These are phyloP conservation scores for Phytophthora ramorum DNA, from an alignment of 352 stramenopile species.

Conservation along the genomic window DNA sequence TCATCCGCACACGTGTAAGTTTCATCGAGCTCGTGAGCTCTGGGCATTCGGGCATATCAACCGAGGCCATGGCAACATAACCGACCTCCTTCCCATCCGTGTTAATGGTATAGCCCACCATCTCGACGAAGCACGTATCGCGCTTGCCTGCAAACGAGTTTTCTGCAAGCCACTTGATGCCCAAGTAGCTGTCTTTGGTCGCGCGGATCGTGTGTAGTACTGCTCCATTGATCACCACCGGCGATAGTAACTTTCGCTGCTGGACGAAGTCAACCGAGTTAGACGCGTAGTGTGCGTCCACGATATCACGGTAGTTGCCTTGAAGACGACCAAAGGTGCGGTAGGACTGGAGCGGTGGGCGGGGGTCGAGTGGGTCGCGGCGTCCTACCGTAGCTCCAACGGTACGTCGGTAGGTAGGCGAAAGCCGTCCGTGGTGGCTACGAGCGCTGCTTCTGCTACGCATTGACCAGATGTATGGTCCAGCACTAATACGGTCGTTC, in stretches of 20 bases:
- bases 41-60: slow-evolving; percentile 56
- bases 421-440: slow-evolving; percentile 10
- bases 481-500: slow-evolving; percentile 22
- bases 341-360: slow-evolving; percentile 42
- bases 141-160: slow-evolving; percentile 40
- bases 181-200: slow-evolving; percentile 50
- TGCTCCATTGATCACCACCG: slow-evolving; percentile 45
- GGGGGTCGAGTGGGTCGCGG: slow-evolving; percentile 18
- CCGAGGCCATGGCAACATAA: slow-evolving; percentile 46
- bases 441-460: slow-evolving; percentile 20
- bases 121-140: slow-evolving; percentile 59
- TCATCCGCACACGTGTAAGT: slow-evolving; percentile 48
- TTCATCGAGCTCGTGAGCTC: slow-evolving; percentile 38
- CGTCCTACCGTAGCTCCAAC: slow-evolving; percentile 9
- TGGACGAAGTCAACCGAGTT: slow-evolving; percentile 49
- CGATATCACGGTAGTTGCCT: slow-evolving; percentile 58
- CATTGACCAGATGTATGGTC: slow-evolving; percentile 8
- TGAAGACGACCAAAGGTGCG: slow-evolving; percentile 58
- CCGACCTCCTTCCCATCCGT: slow-evolving; percentile 44
- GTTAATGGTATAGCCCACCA: slow-evolving; percentile 57
- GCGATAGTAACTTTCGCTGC: slow-evolving; percentile 55
- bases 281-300: slow-evolving; percentile 44
- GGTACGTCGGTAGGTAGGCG: slow-evolving; percentile 14
- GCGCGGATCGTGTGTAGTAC: slow-evolving; percentile 47
- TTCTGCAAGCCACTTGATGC: slow-evolving; percentile 58